Percentiles rank a stretch among this genome's conserved stretches.
These are phyloP conservation scores for Asterionellopsis glacialis DNA, from an alignment of 108 stramenopile genomes.

Conservation along the genomic window DNA sequence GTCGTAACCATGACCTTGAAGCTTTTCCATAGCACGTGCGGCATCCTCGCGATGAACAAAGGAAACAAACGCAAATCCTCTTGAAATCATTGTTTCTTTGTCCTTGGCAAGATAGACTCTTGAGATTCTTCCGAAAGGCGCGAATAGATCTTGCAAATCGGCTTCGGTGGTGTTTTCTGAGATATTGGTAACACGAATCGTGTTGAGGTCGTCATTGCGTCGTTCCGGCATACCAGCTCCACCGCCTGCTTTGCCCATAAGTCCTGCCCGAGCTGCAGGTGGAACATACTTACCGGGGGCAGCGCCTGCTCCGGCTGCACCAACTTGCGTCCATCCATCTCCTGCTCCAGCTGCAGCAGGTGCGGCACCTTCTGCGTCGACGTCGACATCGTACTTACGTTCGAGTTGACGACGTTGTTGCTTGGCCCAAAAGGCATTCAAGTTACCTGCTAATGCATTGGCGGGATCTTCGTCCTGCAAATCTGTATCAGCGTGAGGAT, in stretches of 20 bases:
- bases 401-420: constrained; percentile 78
- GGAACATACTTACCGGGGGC: constrained; percentile 70
- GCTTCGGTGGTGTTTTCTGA: constrained; percentile 95
- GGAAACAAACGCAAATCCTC: constrained; percentile 97
- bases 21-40: constrained; percentile 86
- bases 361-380: constrained; percentile 31
- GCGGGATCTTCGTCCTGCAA: constrained; percentile 81
- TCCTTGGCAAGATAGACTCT: constrained; percentile 97
- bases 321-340: constrained; percentile 75
- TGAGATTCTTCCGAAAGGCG: constrained; percentile 91
- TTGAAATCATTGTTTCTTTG: constrained; percentile 85
- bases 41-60: constrained; percentile 92
- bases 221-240: constrained; percentile 48
- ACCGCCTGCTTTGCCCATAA: constrained; percentile 20
- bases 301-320: constrained; percentile 27
- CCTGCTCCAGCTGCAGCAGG: constrained; percentile 48
- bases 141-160: constrained; percentile 93
- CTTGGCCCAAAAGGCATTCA: constrained; percentile 90
- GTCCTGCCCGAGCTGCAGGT: constrained; percentile 56
- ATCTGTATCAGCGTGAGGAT: constrained; percentile 84
- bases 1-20: constrained; percentile 97
- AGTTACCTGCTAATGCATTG: constrained; percentile 72
- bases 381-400: constrained; percentile 86
- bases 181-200: constrained; percentile 97
- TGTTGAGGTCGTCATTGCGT: constrained; percentile 89